Conservation (phyloP, 495 filamentous ascomycete species). For the Talaromyces stipitatus region DNA sequence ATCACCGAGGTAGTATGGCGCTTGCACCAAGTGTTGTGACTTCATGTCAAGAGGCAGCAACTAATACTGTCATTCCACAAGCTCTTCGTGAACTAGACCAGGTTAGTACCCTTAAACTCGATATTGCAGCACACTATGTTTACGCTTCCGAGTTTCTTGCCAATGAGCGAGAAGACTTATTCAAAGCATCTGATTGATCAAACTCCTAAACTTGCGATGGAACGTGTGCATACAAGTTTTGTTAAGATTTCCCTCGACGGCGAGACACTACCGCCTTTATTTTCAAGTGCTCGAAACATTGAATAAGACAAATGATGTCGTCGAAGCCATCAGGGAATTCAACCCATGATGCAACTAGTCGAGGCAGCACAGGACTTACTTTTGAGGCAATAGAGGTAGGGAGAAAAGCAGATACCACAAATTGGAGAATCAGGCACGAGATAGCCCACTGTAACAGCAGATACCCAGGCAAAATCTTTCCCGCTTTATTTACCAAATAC, state of each 20-base stretch:
- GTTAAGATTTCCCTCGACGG: slow-evolving; percentile 2
- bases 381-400: background rate
- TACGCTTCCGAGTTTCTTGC: slow-evolving; percentile 2
- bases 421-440: background rate
- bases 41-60: slow-evolving; percentile 2
- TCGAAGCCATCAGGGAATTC: background rate
- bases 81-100: slow-evolving; percentile 1
- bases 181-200: background rate
- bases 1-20: background rate
- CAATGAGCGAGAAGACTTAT: background rate
- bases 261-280: background rate
- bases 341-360: background rate
- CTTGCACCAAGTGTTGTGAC: background rate
- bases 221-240: slow-evolving; percentile 3
- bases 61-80: background rate
- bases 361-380: background rate
- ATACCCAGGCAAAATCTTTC: background rate
- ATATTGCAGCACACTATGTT: background rate
- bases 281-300: background rate
- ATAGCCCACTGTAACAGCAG: slow-evolving; percentile 5
- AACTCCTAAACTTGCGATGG: background rate
- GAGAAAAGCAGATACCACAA: background rate
- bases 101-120: background rate
- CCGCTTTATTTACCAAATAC: background rate
- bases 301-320: background rate